Percentiles rank a stretch among this genome's conserved stretches.
Evolutionary conservation across 495 filamentous ascomycete species (phyloP).

Genomic region (Neurospora tetrasperma): DNA sequence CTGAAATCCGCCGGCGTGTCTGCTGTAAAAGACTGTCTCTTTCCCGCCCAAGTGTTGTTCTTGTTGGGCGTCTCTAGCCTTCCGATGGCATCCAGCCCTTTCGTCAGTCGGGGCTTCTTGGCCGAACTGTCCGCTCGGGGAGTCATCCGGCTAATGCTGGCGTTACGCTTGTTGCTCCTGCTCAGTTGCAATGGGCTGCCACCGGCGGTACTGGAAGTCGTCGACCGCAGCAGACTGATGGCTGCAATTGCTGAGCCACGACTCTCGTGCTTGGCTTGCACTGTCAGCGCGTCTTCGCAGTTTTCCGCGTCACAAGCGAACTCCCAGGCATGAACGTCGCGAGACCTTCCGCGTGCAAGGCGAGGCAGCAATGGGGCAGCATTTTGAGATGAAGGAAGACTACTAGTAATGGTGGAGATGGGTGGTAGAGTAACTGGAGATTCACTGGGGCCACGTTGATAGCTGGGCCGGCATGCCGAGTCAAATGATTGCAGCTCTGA

Average conservation of each 20-base stretch:
- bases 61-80: conserved; percentile 47
- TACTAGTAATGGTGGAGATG: conserved; percentile 47
- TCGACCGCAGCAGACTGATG: conserved; percentile 61
- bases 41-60: conserved; percentile 13
- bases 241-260: conserved; percentile 60
- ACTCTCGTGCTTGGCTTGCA: conserved; percentile 61
- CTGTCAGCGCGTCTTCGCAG: conserved; percentile 54
- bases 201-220: conserved; percentile 38
- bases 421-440: conserved; percentile 42
- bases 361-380: conserved; percentile 36
- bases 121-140: conserved; percentile 30
- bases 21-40: neutral
- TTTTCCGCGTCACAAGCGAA: conserved; percentile 66
- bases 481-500: conserved; percentile 35
- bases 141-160: conserved; percentile 37
- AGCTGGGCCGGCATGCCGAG: conserved; percentile 41
- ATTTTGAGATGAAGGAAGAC: conserved; percentile 33
- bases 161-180: conserved; percentile 49
- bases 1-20: conserved; percentile 19
- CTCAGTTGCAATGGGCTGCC: conserved; percentile 34
- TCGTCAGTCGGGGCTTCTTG: conserved; percentile 56
- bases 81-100: conserved; percentile 56
- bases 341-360: conserved; percentile 55
- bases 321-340: conserved; percentile 78
- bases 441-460: conserved; percentile 44